Percentiles rank a stretch among this genome's conserved stretches.
phyloP scores from a whole-genome alignment of 768 basidiomycete genomes.

The Saitozyma sp. region DNA sequence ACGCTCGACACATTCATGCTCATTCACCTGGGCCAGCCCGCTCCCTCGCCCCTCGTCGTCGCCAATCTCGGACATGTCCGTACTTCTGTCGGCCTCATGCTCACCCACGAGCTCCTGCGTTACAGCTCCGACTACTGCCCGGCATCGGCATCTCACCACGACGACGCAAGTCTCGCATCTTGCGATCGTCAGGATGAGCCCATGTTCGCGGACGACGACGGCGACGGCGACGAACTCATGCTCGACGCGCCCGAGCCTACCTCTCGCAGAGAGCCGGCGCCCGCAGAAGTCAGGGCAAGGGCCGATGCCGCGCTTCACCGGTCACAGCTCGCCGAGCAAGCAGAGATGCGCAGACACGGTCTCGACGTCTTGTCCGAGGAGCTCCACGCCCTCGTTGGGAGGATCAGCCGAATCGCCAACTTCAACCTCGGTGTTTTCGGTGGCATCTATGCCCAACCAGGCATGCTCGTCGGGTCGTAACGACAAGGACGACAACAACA shows the following conservation, averaged over 20 bases:
- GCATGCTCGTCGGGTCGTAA: conserved; percentile 37
- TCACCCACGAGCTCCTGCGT: conserved; percentile 18
- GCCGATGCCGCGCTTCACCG: background rate
- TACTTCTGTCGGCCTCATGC: conserved; percentile 5
- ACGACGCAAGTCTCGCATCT: background rate
- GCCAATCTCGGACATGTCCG: conserved; percentile 5
- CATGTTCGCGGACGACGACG: background rate
- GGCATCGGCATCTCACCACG: background rate
- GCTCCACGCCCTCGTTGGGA: conserved; percentile 20
- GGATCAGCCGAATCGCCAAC: conserved; percentile 30
- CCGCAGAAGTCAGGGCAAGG: background rate
- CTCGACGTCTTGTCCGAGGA: conserved; percentile 19
- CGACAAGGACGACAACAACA: background rate
- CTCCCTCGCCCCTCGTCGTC: conserved; percentile 11
- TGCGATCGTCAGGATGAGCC: background rate
- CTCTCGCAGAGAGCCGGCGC: background rate
- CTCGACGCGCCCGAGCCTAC: background rate
- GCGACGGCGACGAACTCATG: background rate
- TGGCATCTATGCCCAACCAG: conserved; percentile 24
- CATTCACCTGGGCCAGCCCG: conserved; percentile 2
- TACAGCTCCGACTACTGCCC: background rate
- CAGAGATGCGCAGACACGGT: conserved; percentile 7
- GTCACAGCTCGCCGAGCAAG: conserved; percentile 12
- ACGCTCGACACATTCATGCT: conserved; percentile 9
- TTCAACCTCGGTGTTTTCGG: conserved; percentile 41